A percentile compares a stretch with the other conserved stretches of the same genome.
These are phyloP conservation scores for Apophysomyces elegans DNA, from an alignment of 371 early-diverging fungal species.

Conservation along the genomic window DNA sequence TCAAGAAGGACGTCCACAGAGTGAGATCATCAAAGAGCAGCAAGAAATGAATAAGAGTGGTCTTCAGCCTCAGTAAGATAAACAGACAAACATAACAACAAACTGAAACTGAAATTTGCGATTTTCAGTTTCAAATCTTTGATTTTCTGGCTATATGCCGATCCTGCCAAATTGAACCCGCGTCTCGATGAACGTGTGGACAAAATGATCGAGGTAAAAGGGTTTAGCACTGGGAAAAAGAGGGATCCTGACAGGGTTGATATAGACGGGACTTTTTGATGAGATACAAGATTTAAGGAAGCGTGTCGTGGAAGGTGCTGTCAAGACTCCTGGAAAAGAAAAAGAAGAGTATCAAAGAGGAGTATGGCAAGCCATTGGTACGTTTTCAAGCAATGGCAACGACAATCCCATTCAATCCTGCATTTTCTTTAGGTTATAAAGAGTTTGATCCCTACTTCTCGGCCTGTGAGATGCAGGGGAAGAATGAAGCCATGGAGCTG, in stretches of 20 bases:
- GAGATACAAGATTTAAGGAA: constrained; percentile 77
- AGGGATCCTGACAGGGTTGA: constrained; percentile 11
- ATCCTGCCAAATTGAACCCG: constrained; percentile 64
- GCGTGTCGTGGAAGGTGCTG: constrained; percentile 47
- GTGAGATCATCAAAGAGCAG: constrained; percentile 69
- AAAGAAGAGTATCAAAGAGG: constrained; percentile 76
- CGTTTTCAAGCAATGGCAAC: background rate
- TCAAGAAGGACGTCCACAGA: constrained; percentile 77
- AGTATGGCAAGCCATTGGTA: constrained; percentile 85
- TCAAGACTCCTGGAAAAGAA: constrained; percentile 44
- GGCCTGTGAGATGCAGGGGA: constrained; percentile 41
- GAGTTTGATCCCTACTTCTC: constrained; percentile 79
- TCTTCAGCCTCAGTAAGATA: constrained; percentile 28
- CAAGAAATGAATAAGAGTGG: constrained; percentile 43
- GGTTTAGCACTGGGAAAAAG: too few relatives aligned
- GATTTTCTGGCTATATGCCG: constrained; percentile 89
- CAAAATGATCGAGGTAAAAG: constrained; percentile 76
- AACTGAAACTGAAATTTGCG: too few relatives aligned
- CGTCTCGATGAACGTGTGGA: constrained; percentile 86
- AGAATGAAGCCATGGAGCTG: constrained; percentile 8
- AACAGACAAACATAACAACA: too few relatives aligned
- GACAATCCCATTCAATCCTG: too few relatives aligned
- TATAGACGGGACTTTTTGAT: constrained; percentile 76
- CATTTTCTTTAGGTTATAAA: constrained; percentile 66
- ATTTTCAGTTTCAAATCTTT: constrained; percentile 48